Evolutionary conservation across 2,329 filamentous ascomycete species (phyloP), one percentile per base, ranked within the genome.

Genomic region (Lachnellula subtilissima): DNA sequence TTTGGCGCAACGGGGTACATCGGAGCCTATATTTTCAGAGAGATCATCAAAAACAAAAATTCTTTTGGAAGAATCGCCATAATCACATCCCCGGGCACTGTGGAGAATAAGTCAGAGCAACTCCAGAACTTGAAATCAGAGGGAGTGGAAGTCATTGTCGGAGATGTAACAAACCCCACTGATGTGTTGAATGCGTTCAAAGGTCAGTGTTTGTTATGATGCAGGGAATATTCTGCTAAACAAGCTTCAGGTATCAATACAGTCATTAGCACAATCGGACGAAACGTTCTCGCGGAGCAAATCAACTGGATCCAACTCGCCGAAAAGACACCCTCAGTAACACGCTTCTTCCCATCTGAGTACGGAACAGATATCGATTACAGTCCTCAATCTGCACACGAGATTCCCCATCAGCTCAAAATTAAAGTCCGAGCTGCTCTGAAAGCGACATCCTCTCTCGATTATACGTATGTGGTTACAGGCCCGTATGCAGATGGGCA

Each of bases 361-460:
- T 86, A 78, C 45, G 72, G 72, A 28, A 70, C 71, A 5, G 69
- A 74, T 71, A 72, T 72, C 48, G 84, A 85, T 66, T 85, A 87
- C 64, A 74, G 76, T 22, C 74, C 81, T 0, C 67, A 76, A 22
- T 87, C 84, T 14, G 75, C 76, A 2, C 63, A 71, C 8, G 87
- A 90, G 70, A 81, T 78, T 65, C 84, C 87, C 2, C 87, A 90
- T 66, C 86, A 89, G 71, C 71, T 77, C 54, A 90, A 90, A 69
- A 76, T 89, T 52, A 81, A 83, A 64, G 83, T 89, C n/a, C 78
- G 87, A 56, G 80, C 78, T 54, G 79, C 79, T 32, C 75, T 88
- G 35, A 75, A 77, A 48, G 78, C 79, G 37, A 65, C 80, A 14
- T 75, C 76, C 61, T 71, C 76, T 7, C 67, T 89, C 25, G 76